phyloP scores from a whole-genome alignment of 169 alveolate species.

The Plasmodium reichenowi region DNA sequence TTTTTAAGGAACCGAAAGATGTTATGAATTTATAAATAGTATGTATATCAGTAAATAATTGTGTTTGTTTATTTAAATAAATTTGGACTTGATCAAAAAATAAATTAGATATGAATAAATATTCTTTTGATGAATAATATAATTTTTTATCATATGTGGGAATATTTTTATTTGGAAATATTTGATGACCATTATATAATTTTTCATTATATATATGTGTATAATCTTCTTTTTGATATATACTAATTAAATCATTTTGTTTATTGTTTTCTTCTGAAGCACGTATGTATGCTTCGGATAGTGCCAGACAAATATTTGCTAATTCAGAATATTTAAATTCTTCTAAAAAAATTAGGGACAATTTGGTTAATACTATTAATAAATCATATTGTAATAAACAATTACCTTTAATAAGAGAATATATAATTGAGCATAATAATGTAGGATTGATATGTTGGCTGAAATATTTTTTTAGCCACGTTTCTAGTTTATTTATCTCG shows the following conservation, averaged over 20 bases:
- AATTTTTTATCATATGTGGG: slow-evolving; percentile 30
- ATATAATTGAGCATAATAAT: slow-evolving; percentile 56
- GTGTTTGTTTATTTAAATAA: slow-evolving; percentile 33
- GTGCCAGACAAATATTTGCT: slow-evolving; percentile 57
- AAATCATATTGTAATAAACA: slow-evolving; percentile 55
- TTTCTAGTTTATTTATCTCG: slow-evolving; percentile 11
- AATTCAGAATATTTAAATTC: slow-evolving; percentile 47
- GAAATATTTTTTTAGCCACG: slow-evolving; percentile 17
- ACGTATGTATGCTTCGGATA: slow-evolving; percentile 56
- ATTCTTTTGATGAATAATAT: slow-evolving; percentile 32
- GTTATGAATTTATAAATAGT: slow-evolving; percentile 60
- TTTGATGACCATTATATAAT: neutral
- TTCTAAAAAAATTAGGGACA: slow-evolving; percentile 44
- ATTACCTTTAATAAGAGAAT: slow-evolving; percentile 71
- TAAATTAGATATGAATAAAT: slow-evolving; percentile 15
- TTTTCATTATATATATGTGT: neutral
- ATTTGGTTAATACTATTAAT: slow-evolving; percentile 53
- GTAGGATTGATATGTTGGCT: slow-evolving; percentile 46
- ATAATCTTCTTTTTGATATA: slow-evolving; percentile 6
- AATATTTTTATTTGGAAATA: neutral
- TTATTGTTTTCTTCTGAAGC: slow-evolving; percentile 67
- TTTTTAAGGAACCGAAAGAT: slow-evolving; percentile 41
- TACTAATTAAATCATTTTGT: slow-evolving; percentile 17
- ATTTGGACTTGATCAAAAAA: slow-evolving; percentile 55
- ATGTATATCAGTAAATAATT: slow-evolving; percentile 44